Evolutionary conservation across 1,139 yeast species (phyloP), one percentile per base, ranked within the genome.

Genomic region (Suhomyces atakaporum): DNA sequence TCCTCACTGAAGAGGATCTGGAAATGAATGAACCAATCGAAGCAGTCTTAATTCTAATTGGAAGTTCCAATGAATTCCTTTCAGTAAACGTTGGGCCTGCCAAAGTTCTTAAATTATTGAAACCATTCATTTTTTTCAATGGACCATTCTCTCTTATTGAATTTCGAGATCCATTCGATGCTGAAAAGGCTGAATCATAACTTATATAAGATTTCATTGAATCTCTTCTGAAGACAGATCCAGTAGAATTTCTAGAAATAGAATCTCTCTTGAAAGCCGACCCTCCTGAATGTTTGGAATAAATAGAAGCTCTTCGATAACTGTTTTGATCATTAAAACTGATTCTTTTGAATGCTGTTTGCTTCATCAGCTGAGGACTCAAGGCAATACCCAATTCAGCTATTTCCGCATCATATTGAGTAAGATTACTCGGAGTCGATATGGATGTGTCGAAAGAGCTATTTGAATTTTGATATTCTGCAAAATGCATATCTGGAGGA

Each of bases 171-270:
- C 52, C 58, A 33, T 62, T 57, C 6, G 66, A 57, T 9, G 60
- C 49, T 1, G 81, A 75, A 36, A 73, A 63, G 3, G 75, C 79
- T 1, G 81, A 75, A 50, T 77, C 82, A 44, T 77, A 77, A 42
- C 79, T 75, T 28, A 77, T 43, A 45, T 77, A 77, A 1, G 82
- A 77, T 45, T 69, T 72, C 2, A 56, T 48, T 1, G 81, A 74
- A 29, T 68, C 68, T 37, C 69, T 49, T 39, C 49, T 60, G 38
- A 60, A 50, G 1, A 51, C 45, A 5, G 73, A 63, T 20, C 54
- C 53, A 6, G 58, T 46, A 3, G 70, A 60, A 19, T 40, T 65
- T 9, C 39, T 23, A 7, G 29, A 27, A 16, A 56, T 48, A 2
- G 81, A 74, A 28, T 68, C 68, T 36, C 69, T 49, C 39, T 50